Evolutionary conservation across 306 rosid genomes (phyloP), one percentile per base, ranked within the genome.

Genomic region (Lathyrus aphaca): DNA sequence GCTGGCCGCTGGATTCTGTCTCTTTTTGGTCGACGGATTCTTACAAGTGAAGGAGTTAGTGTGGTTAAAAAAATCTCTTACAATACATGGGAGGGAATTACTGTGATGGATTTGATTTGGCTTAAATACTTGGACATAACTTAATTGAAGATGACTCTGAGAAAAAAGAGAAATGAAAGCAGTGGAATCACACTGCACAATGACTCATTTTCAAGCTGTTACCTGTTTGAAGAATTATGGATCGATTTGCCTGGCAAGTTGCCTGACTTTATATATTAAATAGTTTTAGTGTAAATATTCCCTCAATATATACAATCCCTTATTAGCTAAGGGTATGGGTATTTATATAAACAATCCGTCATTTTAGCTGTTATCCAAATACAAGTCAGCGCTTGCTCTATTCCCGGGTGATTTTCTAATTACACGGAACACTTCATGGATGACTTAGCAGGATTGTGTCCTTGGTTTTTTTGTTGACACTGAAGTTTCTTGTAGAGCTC

Each of bases 1-100:
- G 82, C 82, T 78, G 46, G 83, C 74, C 64, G 80, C 78, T 7
- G 73, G 84, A 73, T 73, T 72, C 85, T 82, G 88, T 80, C 82
- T 65, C 75, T 63, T 75, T 83, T 73, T 80, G 71, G 76, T 57
- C 40, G 85, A 74, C 84, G 78, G 89, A 81, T 79, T 73, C 79
- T 66, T 69, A 30, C 57, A 60, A 77, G 77, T 65, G 81, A 72
- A 58, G 25, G 83, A 84, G 78, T 74, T 62, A 76, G 59, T 50
- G 78, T 62, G 69, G 71, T 68, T 2, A 48, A 68, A 72, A 54
- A 45, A 73, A 63, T 82, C 76, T 69, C 77, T 77, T 74, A 18
- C 74, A 64, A 72, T 37, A 51, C 79, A 53, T 12, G 50, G 79
- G 80, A 42, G 76, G 62, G 65, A 72, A 75, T 63, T 78, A 75